phyloP scores from a whole-genome alignment of 371 early-diverging fungal genomes.

The Batrachochytrium dendrobatidis region DNA sequence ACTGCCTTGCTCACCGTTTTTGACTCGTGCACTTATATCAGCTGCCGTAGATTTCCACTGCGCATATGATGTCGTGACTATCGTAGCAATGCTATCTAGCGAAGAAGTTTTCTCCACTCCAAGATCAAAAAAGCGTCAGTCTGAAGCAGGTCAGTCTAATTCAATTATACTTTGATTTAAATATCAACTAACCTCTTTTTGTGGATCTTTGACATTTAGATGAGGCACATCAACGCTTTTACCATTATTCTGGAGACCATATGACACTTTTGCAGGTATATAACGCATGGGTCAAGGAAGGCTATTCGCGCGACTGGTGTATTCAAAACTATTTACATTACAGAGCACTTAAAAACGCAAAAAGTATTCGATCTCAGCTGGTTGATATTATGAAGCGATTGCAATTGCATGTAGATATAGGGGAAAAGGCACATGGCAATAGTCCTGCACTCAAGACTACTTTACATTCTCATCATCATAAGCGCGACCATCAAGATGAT shows the following conservation, averaged over 20 bases:
- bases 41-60: constrained; percentile 36
- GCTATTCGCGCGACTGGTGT: constrained; percentile 75
- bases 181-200: neutral
- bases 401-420: too few species aligned
- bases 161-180: neutral
- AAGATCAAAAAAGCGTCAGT: constrained; percentile 24
- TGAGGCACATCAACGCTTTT: neutral
- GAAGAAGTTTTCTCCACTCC: constrained; percentile 37
- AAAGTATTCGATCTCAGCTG: constrained; percentile 82
- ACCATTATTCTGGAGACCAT: constrained; percentile 39
- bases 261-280: constrained; percentile 36
- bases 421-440: too few species aligned
- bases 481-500: too few species aligned
- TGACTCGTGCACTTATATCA: constrained; percentile 41
- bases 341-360: constrained; percentile 75
- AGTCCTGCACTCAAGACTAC: too few species aligned
- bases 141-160: constrained; percentile 20
- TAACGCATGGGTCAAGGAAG: constrained; percentile 25
- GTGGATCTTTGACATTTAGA: neutral
- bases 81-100: constrained; percentile 41
- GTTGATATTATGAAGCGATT: constrained; percentile 30
- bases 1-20: constrained; percentile 47
- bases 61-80: constrained; percentile 34
- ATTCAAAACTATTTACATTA: constrained; percentile 75
- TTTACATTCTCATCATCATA: too few species aligned